Conservation (phyloP, 305 asterid genomes). For the Fraxinus velutina region DNA sequence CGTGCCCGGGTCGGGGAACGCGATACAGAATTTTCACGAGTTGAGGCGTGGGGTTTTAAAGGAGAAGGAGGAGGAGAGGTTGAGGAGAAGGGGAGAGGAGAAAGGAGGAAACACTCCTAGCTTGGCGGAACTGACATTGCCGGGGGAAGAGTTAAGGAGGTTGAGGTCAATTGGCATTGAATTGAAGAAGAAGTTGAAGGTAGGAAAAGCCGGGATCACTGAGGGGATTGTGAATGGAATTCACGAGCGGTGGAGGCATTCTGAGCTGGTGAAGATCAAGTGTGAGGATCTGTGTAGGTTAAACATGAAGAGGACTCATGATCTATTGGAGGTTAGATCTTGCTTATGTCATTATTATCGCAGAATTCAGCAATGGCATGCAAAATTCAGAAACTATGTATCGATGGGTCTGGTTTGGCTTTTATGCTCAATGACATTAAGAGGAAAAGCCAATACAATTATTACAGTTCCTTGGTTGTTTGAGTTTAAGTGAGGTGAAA, state of each 20-base stretch:
- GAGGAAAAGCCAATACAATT: neutral
- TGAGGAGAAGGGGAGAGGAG: slow-evolving; percentile 42
- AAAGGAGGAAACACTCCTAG: slow-evolving; percentile 50
- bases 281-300: slow-evolving; percentile 84
- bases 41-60: slow-evolving; percentile 47
- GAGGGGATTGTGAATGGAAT: slow-evolving; percentile 96
- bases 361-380: neutral
- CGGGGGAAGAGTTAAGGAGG: slow-evolving; percentile 63
- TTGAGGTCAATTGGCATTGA: slow-evolving; percentile 63
- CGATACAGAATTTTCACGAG: slow-evolving; percentile 63
- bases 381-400: neutral
- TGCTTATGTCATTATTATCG: neutral
- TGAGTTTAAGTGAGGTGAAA: neutral
- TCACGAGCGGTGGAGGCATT: slow-evolving; percentile 91
- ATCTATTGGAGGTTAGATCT: slow-evolving; percentile 69
- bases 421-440: neutral
- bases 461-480: neutral
- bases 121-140: slow-evolving; percentile 76
- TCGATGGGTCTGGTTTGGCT: neutral
- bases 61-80: slow-evolving; percentile 62
- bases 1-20: slow-evolving; percentile 67
- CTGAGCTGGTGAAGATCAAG: slow-evolving; percentile 69
- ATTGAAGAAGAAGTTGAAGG: slow-evolving; percentile 62
- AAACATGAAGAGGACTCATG: slow-evolving; percentile 98
- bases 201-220: slow-evolving; percentile 87